Conservation (phyloP, 2,329 filamentous ascomycete genomes). For the Elsinoe fawcettii region DNA sequence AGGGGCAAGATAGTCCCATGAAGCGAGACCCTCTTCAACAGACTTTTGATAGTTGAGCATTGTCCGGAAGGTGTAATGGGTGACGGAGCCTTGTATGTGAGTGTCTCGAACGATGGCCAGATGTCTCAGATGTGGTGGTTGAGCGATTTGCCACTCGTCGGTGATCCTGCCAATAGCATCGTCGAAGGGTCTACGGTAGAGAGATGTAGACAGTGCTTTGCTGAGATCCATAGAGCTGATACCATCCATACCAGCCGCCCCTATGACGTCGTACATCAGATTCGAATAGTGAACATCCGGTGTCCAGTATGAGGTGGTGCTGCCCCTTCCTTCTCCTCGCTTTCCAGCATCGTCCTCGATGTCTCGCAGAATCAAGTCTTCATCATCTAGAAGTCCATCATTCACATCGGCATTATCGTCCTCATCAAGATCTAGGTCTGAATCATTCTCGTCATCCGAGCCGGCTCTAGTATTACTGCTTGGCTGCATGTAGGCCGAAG, state of each 20-base stretch:
- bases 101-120: slow-evolving; percentile 50
- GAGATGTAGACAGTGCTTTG: slow-evolving; percentile 36
- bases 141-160: slow-evolving; percentile 50
- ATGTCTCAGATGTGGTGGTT: slow-evolving; percentile 51
- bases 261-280: slow-evolving; percentile 43
- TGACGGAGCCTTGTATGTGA: slow-evolving; percentile 38
- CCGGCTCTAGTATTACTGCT: slow-evolving; percentile 16
- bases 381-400: background rate
- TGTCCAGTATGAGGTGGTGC: slow-evolving; percentile 45
- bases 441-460: slow-evolving; percentile 21
- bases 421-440: slow-evolving; percentile 22
- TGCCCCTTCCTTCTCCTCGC: background rate
- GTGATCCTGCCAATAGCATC: slow-evolving; percentile 45
- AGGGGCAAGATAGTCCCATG: slow-evolving; percentile 43
- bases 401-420: slow-evolving; percentile 14
- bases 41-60: slow-evolving; percentile 45
- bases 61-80: slow-evolving; percentile 50
- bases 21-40: slow-evolving; percentile 42
- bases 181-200: slow-evolving; percentile 50
- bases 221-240: slow-evolving; percentile 41
- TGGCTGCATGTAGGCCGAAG: background rate
- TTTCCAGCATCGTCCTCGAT: background rate
- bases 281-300: slow-evolving; percentile 47
- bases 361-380: background rate
- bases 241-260: slow-evolving; percentile 41